phyloP scores from a whole-genome alignment of 2,329 filamentous ascomycete genomes.

The Thelonectria blattea region DNA sequence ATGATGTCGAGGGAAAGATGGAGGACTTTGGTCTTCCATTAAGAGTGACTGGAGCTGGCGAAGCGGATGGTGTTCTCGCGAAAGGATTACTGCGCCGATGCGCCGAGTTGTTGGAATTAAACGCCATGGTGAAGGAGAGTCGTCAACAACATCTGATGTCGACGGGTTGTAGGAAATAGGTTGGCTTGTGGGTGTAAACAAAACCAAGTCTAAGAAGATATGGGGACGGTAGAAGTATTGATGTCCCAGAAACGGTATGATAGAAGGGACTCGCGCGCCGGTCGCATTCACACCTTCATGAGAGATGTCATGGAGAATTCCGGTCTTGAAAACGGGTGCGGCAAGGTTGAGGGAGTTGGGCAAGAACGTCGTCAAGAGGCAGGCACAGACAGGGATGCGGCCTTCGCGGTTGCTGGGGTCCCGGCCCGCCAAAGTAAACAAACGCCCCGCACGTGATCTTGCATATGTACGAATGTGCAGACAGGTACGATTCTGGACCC shows the following conservation, averaged over 20 bases:
- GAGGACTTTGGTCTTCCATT: slow-evolving; percentile 75
- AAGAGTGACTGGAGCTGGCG: slow-evolving; percentile 62
- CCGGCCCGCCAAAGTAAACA: slow-evolving; percentile 36
- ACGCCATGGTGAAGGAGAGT: slow-evolving; percentile 42
- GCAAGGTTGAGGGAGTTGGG: slow-evolving; percentile 22
- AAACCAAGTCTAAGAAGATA: slow-evolving; percentile 20
- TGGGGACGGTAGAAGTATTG: slow-evolving; percentile 1
- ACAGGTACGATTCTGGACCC: background rate
- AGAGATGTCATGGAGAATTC: slow-evolving; percentile 36
- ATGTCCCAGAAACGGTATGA: slow-evolving; percentile 26
- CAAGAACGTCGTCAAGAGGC: slow-evolving; percentile 7
- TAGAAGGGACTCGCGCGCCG: slow-evolving; percentile 33
- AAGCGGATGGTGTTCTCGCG: slow-evolving; percentile 70
- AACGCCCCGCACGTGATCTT: slow-evolving; percentile 33
- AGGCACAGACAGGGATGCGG: slow-evolving; percentile 27
- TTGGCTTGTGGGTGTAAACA: slow-evolving; percentile 33
- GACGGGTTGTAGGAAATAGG: slow-evolving; percentile 22
- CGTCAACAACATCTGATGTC: slow-evolving; percentile 38
- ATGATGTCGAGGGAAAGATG: slow-evolving; percentile 68
- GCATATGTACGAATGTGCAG: background rate
- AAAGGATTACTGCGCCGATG: slow-evolving; percentile 85
- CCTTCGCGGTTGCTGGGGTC: slow-evolving; percentile 38
- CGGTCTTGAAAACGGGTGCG: slow-evolving; percentile 25
- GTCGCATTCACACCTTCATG: slow-evolving; percentile 33
- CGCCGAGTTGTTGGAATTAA: slow-evolving; percentile 50